Evolutionary conservation across 129 eudicot species (phyloP).

Genomic region (Heracleum sosnowskyi): DNA sequence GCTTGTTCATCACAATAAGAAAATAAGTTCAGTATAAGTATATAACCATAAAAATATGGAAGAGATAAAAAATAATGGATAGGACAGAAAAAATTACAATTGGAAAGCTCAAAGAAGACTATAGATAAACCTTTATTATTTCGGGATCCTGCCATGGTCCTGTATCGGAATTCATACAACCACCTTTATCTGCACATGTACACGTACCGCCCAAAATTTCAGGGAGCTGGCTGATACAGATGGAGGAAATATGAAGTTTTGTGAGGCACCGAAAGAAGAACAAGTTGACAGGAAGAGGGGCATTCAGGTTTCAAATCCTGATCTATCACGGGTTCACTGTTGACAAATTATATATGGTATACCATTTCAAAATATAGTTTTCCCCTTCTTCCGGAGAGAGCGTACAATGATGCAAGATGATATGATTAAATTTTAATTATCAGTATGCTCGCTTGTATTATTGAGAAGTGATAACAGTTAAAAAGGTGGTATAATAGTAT

Average conservation of each 20-base stretch:
- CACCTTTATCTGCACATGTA: conserved; percentile 54
- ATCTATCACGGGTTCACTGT: background rate
- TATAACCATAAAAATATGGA: background rate
- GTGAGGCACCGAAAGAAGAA: conserved; percentile 1
- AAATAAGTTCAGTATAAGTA: background rate
- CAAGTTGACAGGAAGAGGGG: too few species aligned
- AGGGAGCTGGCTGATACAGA: conserved; percentile 47
- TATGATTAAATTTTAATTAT: background rate
- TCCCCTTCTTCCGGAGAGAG: background rate
- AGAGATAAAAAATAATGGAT: background rate
- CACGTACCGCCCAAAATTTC: conserved; percentile 57
- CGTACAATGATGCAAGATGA: background rate
- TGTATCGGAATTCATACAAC: conserved; percentile 51
- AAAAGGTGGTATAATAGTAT: background rate
- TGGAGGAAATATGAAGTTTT: conserved; percentile 1
- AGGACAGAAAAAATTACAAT: background rate
- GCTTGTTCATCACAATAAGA: conserved; percentile 13
- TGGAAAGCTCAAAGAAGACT: background rate
- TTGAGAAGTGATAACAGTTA: background rate
- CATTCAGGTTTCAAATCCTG: too few species aligned
- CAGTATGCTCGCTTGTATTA: background rate
- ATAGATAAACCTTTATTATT: conserved; percentile 38
- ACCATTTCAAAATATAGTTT: background rate
- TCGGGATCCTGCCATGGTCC: conserved; percentile 65
- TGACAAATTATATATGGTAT: background rate